Conservation (phyloP, 192 early-diverging fungal genomes). For the Backusella tarrabulga region DNA sequence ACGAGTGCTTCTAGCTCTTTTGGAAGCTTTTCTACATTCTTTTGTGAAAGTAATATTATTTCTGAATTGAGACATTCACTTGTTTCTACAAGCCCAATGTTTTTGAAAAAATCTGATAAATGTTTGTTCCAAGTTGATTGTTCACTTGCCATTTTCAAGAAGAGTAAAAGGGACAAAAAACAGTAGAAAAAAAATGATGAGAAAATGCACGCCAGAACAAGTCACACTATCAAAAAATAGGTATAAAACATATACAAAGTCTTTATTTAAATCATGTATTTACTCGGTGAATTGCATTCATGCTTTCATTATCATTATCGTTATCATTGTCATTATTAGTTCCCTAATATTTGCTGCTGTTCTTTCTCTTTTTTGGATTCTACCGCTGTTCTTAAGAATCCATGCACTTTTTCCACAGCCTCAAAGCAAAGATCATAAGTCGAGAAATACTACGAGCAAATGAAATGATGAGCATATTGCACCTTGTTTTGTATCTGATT, state of each 20-base stretch:
- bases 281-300: not conserved
- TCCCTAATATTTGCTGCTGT: constrained; percentile 37
- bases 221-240: not conserved
- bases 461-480: not conserved
- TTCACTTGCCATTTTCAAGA: constrained; percentile 6
- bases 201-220: not conserved
- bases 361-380: constrained; percentile 57
- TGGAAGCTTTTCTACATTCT: constrained; percentile 17
- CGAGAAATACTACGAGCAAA: constrained; percentile 34
- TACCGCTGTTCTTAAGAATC: constrained; percentile 67
- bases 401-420: constrained; percentile 49
- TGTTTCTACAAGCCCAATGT: constrained; percentile 30
- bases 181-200: not conserved
- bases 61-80: constrained; percentile 26
- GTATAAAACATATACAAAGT: not conserved
- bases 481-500: not conserved
- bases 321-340: not conserved
- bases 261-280: not conserved
- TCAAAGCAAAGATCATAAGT: constrained; percentile 36
- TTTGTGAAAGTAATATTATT: constrained; percentile 20
- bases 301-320: not conserved
- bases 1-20: constrained; percentile 20
- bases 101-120: constrained; percentile 16
- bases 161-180: not conserved
- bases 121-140: constrained; percentile 18